Percentiles rank a stretch among this genome's conserved stretches.
These are phyloP conservation scores for Paramecium sonneborni DNA, from an alignment of 73 alveolate genomes.

Conservation along the genomic window DNA sequence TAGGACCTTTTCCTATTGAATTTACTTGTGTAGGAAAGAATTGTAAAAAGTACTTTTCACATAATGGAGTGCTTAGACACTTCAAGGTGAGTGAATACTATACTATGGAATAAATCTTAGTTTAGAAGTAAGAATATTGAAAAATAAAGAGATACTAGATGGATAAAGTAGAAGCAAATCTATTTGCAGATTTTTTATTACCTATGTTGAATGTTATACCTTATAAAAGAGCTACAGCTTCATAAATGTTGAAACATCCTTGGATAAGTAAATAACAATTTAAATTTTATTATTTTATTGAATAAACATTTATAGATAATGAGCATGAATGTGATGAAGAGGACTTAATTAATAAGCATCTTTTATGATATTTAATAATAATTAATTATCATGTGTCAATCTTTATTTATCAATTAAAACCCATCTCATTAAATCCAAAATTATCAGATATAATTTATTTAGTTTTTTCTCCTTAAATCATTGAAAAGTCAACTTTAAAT, in stretches of 20 bases:
- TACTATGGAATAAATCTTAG: not conserved
- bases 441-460: not conserved
- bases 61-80: not conserved
- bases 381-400: not conserved
- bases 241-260: conserved; percentile 26
- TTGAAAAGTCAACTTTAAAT: not conserved
- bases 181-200: conserved; percentile 9
- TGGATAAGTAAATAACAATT: not conserved
- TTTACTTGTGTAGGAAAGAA: not conserved
- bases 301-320: not conserved
- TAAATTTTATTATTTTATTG: not conserved
- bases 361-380: not conserved
- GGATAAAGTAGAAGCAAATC: not conserved
- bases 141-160: conserved; percentile 30
- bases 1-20: not conserved
- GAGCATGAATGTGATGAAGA: not conserved
- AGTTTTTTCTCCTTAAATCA: not conserved
- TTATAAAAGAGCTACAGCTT: conserved; percentile 30
- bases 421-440: not conserved
- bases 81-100: conserved; percentile 9
- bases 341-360: not conserved
- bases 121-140: conserved; percentile 27
- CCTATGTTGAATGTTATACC: conserved; percentile 32
- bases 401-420: not conserved
- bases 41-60: not conserved